phyloP scores from a whole-genome alignment of 257 asterid genomes.

The Nicotiana paniculata region DNA sequence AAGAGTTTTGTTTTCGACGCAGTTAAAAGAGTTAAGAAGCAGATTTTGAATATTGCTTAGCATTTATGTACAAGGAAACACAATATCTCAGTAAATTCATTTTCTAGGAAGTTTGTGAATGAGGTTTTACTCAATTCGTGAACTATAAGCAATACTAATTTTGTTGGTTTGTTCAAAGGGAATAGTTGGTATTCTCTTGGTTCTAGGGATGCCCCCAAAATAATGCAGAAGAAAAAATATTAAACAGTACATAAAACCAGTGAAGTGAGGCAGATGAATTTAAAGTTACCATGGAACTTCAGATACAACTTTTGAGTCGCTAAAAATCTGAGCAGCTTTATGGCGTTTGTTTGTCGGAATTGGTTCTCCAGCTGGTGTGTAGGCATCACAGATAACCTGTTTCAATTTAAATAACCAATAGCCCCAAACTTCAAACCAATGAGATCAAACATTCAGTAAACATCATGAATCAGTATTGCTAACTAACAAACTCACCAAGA shows the following conservation, averaged over 20 bases:
- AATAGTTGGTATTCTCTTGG: neutral
- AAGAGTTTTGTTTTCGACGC: neutral
- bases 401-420: constrained; percentile 4
- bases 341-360: constrained; percentile 93
- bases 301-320: constrained; percentile 62
- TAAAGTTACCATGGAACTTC: constrained; percentile 82
- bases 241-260: neutral
- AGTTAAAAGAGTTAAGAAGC: neutral
- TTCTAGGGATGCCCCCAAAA: neutral
- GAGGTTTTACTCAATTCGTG: neutral
- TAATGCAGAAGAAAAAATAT: neutral
- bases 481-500: constrained; percentile 55
- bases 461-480: neutral
- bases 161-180: neutral
- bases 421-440: neutral
- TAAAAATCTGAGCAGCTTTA: constrained; percentile 84
- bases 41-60: neutral
- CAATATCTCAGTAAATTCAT: neutral
- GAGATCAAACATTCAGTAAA: neutral
- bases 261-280: neutral
- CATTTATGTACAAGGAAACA: neutral
- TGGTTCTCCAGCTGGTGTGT: constrained; percentile 95
- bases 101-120: neutral
- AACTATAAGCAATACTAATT: neutral
- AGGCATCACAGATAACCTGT: constrained; percentile 89